These are phyloP conservation scores for Gymnopilus junonius DNA, from an alignment of 768 basidiomycete species.

Conservation along the genomic window DNA sequence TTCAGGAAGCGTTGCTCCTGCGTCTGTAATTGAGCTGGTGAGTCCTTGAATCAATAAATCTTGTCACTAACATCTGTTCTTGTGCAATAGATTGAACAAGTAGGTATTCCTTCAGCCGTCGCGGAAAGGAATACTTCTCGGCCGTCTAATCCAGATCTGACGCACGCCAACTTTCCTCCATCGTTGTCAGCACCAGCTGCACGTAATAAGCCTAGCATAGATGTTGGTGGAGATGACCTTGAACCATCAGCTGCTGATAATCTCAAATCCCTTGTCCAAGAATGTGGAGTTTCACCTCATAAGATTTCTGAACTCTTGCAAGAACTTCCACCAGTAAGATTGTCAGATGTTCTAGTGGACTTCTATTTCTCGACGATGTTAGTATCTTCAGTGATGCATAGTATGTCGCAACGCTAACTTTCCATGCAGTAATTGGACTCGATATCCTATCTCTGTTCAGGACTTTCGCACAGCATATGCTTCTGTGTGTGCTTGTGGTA, in stretches of 20 bases:
- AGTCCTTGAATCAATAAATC: neutral
- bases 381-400: constrained; percentile 24
- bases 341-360: constrained; percentile 80
- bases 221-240: constrained; percentile 44
- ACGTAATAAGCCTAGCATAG: constrained; percentile 18
- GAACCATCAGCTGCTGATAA: constrained; percentile 77
- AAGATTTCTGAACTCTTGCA: constrained; percentile 89
- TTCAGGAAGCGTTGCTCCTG: constrained; percentile 81
- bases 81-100: constrained; percentile 54
- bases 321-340: constrained; percentile 80
- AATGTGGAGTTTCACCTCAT: constrained; percentile 90
- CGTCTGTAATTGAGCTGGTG: constrained; percentile 81
- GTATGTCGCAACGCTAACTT: constrained; percentile 12
- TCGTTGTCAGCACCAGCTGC: constrained; percentile 5
- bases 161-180: constrained; percentile 9
- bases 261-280: constrained; percentile 82
- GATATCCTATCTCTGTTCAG: constrained; percentile 87
- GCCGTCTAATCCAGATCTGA: constrained; percentile 2
- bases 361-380: constrained; percentile 81
- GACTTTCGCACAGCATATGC: constrained; percentile 78
- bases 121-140: constrained; percentile 15
- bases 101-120: constrained; percentile 45
- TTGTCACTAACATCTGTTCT: neutral
- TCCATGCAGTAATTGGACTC: constrained; percentile 82
- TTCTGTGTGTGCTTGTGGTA: constrained; percentile 64